phyloP scores from a whole-genome alignment of 345 rosid genomes.

The Punica granatum region DNA sequence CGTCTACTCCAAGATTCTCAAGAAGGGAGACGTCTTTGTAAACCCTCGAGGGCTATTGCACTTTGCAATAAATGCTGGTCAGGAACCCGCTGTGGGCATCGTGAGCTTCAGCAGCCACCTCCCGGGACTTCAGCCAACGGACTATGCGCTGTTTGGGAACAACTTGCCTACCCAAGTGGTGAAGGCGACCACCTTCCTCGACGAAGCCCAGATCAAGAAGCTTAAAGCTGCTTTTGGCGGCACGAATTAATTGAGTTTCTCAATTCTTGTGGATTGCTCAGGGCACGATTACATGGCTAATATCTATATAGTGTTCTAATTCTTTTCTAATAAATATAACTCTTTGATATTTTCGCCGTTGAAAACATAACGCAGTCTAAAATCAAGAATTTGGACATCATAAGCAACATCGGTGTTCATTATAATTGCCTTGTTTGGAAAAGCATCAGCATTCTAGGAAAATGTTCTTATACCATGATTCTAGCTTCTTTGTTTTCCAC shows the following conservation, averaged over 20 bases:
- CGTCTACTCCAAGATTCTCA: slow-evolving; percentile 43
- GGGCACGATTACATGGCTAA: no score
- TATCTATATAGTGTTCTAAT: no score
- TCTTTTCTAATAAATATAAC: no score
- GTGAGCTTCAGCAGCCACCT: slow-evolving; percentile 58
- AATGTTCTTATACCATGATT: no score
- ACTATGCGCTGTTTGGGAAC: slow-evolving; percentile 56
- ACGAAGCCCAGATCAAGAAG: slow-evolving; percentile 60
- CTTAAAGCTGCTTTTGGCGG: slow-evolving; percentile 86
- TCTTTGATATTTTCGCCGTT: no score
- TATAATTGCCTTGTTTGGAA: no score
- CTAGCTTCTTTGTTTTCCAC: no score
- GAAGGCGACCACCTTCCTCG: slow-evolving; percentile 51
- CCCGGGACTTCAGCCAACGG: slow-evolving; percentile 67
- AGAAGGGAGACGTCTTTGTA: slow-evolving; percentile 55
- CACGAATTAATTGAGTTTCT: slow-evolving; percentile 20
- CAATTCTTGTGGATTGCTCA: no score
- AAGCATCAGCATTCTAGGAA: no score
- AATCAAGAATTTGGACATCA: no score
- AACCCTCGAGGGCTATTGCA: slow-evolving; percentile 74
- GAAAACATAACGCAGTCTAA: no score
- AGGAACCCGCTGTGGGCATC: slow-evolving; percentile 30
- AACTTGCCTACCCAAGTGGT: slow-evolving; percentile 53
- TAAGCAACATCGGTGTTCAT: no score
- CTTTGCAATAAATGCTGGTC: slow-evolving; percentile 53